Base-by-base conservation (phyloP, 2,329 filamentous ascomycete genomes). In the Ascosphaera pollenicola region DNA sequence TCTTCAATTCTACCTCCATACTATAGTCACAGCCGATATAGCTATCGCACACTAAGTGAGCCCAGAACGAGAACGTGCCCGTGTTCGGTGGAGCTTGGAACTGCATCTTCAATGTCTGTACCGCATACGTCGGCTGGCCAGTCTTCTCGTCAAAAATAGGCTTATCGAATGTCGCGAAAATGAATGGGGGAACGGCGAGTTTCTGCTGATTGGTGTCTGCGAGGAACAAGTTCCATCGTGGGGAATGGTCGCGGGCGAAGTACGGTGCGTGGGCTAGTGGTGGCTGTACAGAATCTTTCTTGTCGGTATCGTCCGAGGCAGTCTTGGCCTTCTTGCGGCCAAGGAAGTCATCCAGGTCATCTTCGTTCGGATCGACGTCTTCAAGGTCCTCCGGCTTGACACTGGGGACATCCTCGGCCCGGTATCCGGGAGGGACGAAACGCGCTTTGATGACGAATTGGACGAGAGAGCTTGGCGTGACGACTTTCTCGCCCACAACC, bases 91-190 rank as follows among this genome's bases (percentile, higher is more conserved):
- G 89, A 1, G 89, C 87, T 47, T 87, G 82, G 58, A 98, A 98
- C 56, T 94, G 83, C 56, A 91, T 87, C 67, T 93, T 95, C 51
- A 95, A 66, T 2, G 89, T 98, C 58, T 95, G 85, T 62, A 98
- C 77, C 51, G 85, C 78, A 62, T 82, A 98, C 2, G 89, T 95
- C 2, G 87, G 87, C 54, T 79, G 80, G 49, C 80, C 83, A 44
- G 45, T 46, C 13, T 75, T 69, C 32, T 73, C 74, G 48, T 79
- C 75, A 46, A 89, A 79, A 24, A 94, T 75, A 21, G 83, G 80
- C 63, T 84, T 79, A 58, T 94, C 84, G 54, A 98, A 95, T 36
- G 76, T 76, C 34, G 76, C 75, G 60, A 98, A 95, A n/a, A 80
- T 83, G 57, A 93, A 94, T 0, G 91, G 89, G 2, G 87, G 87